A percentile compares a stretch with the other conserved stretches of the same genome.
Conservation (phyloP, 2,329 filamentous ascomycete genomes). For the Calonectria multiphialidica region DNA sequence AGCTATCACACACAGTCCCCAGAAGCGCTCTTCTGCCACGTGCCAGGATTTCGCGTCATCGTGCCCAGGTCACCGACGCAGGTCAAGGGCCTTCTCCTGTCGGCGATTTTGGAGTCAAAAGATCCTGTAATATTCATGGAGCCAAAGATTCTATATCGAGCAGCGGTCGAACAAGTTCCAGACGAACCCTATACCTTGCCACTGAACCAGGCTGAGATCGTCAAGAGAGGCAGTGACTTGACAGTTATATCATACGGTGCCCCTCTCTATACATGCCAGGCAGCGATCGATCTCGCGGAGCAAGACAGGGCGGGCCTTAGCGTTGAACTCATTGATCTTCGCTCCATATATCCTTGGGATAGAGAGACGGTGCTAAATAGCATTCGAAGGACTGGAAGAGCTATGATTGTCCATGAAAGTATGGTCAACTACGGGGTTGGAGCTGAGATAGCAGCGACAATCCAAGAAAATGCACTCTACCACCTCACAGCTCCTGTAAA, state of each 20-base stretch:
- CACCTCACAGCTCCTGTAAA: slow-evolving; percentile 85
- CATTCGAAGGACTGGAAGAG: slow-evolving; percentile 85
- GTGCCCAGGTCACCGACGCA: slow-evolving; percentile 87
- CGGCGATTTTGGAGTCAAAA: slow-evolving; percentile 76
- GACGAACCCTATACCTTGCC: slow-evolving; percentile 83
- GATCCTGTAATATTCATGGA: slow-evolving; percentile 94
- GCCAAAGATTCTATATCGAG: slow-evolving; percentile 92
- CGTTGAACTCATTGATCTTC: slow-evolving; percentile 86
- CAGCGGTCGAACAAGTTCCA: slow-evolving; percentile 90
- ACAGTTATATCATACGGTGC: slow-evolving; percentile 91
- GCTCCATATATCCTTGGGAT: slow-evolving; percentile 93
- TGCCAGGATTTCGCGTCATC: slow-evolving; percentile 87
- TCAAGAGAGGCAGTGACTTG: slow-evolving; percentile 82
- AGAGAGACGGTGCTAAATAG: slow-evolving; percentile 81
- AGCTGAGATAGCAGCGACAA: slow-evolving; percentile 86
- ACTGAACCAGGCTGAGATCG: slow-evolving; percentile 83
- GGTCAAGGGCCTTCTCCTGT: slow-evolving; percentile 85
- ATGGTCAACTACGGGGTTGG: slow-evolving; percentile 91
- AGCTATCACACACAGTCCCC: slow-evolving; percentile 87
- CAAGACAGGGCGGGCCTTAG: slow-evolving; percentile 78
- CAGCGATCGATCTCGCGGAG: slow-evolving; percentile 79
- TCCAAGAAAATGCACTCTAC: slow-evolving; percentile 85
- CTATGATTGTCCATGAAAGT: slow-evolving; percentile 89
- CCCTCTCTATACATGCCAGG: slow-evolving; percentile 85
- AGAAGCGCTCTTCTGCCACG: slow-evolving; percentile 88